Percentiles rank a stretch among this genome's conserved stretches.
phyloP scores from a whole-genome alignment of 2,329 filamentous ascomycete genomes.

The Leptoxyphium fumago region DNA sequence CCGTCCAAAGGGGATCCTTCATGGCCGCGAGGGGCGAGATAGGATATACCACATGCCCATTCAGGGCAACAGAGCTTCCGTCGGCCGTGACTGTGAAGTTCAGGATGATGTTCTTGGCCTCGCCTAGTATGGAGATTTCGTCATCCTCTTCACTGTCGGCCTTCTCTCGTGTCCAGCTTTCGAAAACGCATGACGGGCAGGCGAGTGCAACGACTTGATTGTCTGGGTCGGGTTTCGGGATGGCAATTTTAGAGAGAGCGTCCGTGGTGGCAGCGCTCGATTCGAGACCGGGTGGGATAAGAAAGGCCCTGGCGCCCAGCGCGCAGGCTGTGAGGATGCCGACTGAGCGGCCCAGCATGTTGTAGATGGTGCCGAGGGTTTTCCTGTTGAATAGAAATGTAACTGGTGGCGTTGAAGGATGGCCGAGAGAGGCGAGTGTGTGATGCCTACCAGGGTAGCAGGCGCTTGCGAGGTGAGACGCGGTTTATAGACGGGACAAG shows the following conservation, averaged over 20 bases:
- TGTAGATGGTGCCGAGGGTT: no score
- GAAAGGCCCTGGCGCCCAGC: slow-evolving; percentile 29
- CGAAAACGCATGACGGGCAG: slow-evolving; percentile 12
- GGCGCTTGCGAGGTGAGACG: no score
- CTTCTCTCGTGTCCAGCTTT: slow-evolving; percentile 21
- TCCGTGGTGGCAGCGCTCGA: slow-evolving; percentile 29
- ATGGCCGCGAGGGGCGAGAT: slow-evolving; percentile 2
- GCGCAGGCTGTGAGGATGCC: slow-evolving; percentile 15
- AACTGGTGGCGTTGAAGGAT: no score
- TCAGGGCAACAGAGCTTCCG: slow-evolving; percentile 37
- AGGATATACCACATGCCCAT: slow-evolving; percentile 46
- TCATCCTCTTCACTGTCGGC: slow-evolving; percentile 9
- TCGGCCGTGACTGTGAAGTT: slow-evolving; percentile 38
- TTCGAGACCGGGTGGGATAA: slow-evolving; percentile 37
- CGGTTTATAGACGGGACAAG: no score
- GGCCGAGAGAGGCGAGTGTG: no score
- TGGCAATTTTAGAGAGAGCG: slow-evolving; percentile 24
- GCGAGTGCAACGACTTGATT: neutral
- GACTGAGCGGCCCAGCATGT: slow-evolving; percentile 19
- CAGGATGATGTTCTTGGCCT: slow-evolving; percentile 25
- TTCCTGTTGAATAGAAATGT: no score
- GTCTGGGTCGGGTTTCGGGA: neutral
- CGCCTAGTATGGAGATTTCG: slow-evolving; percentile 17
- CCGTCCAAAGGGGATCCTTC: slow-evolving; percentile 6
- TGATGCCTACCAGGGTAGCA: no score